Base-by-base conservation (phyloP, 805 yeast species). In the Ascoidea rubescens region DNA sequence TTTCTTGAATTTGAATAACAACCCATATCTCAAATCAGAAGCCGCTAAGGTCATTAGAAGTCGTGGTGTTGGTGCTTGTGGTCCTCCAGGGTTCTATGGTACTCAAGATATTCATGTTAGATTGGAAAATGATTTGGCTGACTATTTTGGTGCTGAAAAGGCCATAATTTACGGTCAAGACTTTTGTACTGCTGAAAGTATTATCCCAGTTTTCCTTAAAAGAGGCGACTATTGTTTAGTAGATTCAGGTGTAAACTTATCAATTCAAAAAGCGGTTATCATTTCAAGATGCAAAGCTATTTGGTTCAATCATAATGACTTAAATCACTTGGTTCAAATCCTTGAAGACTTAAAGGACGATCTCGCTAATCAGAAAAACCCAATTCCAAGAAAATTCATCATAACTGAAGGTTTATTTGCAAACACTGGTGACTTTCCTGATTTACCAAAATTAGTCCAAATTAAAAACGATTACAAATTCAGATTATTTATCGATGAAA, bases 41-140 rank as follows among this genome's bases (percentile, higher is more conserved):
- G 88, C 89, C 4, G 73, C 77, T 51, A 64, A 70, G 33, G 73
- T 79, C 28, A 80, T 93, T 55, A 71, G 72, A 48, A 72, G 73
- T 53, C 80, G 84, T 54, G 99, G 99, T 64, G 97, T 93, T 50
- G 99, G 99, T 57, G 91, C 97, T 0, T 93, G 99, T 72, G 96
- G 98, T 46, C 98, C 99, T 5, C 95, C 97, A 47, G 95, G 96
- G 53, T 93, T 93, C 62, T 93, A 90, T 66, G 99, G 99, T 55
- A 85, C 89, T 55, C 96, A 89, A 67, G 96, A 89, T 63, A 88
- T 82, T 47, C 99, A 93, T 63, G 82, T 80, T 52, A 75, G 83
- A 59, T 72, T 87, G 53, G 95, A 89, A 64, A 80, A 79, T 59
- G 84, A 80, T 56, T 67, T 93, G 54, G 80, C 96, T 10, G 64